Percentiles rank a stretch among this genome's conserved stretches.
Evolutionary conservation across 441 rosid genomes (phyloP).

Genomic region (Populus hybrid): DNA sequence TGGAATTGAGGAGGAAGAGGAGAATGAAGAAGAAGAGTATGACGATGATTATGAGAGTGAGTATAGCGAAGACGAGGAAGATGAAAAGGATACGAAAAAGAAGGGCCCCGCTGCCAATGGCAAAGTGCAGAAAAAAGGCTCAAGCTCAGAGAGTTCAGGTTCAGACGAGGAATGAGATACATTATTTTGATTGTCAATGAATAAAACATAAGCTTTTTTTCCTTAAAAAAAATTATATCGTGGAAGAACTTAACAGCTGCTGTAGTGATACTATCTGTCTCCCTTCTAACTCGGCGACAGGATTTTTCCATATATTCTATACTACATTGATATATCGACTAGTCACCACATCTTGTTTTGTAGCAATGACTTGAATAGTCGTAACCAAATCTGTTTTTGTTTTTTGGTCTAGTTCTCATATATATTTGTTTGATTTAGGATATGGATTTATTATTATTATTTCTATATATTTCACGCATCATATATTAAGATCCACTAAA

Average conservation of each 20-base stretch:
- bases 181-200: conserved; percentile 14
- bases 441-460: background rate
- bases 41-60: conserved; percentile 94
- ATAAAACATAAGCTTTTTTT: conserved; percentile 9
- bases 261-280: background rate
- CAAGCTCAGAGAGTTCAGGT: conserved; percentile 72
- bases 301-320: background rate
- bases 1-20: conserved; percentile 92
- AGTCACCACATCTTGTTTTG: too few relatives aligned
- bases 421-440: background rate
- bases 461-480: background rate
- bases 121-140: conserved; percentile 36
- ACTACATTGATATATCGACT: background rate
- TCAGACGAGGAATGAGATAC: conserved; percentile 61
- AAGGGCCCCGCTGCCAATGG: conserved; percentile 56
- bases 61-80: conserved; percentile 91
- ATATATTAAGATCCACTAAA: background rate
- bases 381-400: too few relatives aligned
- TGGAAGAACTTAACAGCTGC: conserved; percentile 5
- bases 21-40: conserved; percentile 77
- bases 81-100: conserved; percentile 59
- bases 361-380: too few relatives aligned
- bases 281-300: background rate
- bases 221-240: background rate
- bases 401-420: too few relatives aligned